phyloP scores from a whole-genome alignment of 768 basidiomycete genomes.

The Suillus spraguei region DNA sequence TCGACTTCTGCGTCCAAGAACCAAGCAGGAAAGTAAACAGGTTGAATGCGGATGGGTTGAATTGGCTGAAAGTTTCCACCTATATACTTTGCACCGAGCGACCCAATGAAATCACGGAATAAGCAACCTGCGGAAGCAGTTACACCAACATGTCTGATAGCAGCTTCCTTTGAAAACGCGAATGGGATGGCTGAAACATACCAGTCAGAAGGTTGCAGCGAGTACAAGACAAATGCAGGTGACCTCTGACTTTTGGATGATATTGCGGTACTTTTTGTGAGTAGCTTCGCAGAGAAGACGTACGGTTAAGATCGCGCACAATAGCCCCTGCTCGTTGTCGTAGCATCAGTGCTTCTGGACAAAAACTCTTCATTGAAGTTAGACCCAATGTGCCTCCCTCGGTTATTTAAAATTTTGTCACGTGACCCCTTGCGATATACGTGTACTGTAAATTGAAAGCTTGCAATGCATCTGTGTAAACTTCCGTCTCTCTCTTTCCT shows the following conservation, averaged over 20 bases:
- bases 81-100: slow-evolving; percentile 40
- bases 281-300: slow-evolving; percentile 19
- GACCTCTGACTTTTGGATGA: slow-evolving; percentile 44
- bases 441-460: slow-evolving; percentile 19
- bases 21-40: slow-evolving; percentile 68
- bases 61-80: slow-evolving; percentile 42
- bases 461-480: slow-evolving; percentile 12
- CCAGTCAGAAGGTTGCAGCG: slow-evolving; percentile 14
- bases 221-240: slow-evolving; percentile 11
- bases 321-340: not conserved
- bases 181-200: slow-evolving; percentile 52
- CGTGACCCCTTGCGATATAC: slow-evolving; percentile 31
- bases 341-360: not conserved
- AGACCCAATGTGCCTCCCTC: not conserved
- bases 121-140: slow-evolving; percentile 28
- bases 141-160: slow-evolving; percentile 41
- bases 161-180: slow-evolving; percentile 46
- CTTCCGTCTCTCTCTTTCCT: slow-evolving; percentile 1
- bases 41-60: slow-evolving; percentile 47
- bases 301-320: no score
- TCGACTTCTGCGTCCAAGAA: slow-evolving; percentile 56
- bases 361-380: no score
- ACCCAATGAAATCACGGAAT: slow-evolving; percentile 26
- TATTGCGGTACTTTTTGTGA: slow-evolving; percentile 25
- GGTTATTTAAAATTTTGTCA: slow-evolving; percentile 15